A percentile compares a stretch with the other conserved stretches of the same genome.
phyloP scores from a whole-genome alignment of 1,139 yeast species.

The Candida pseudoviswanathii region DNA sequence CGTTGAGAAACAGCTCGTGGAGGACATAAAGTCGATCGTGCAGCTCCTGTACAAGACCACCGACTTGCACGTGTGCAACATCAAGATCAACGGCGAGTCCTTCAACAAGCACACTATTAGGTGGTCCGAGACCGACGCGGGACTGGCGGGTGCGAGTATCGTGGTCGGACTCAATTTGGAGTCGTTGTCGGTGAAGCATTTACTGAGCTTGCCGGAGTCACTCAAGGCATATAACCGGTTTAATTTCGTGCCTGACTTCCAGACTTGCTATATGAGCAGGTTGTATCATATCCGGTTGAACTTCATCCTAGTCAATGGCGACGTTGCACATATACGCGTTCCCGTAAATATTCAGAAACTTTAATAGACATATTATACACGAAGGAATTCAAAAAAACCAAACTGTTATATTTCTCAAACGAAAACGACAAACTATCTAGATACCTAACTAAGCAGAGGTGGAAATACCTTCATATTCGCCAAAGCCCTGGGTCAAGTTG shows the following conservation, averaged over 20 bases:
- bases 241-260: constrained; percentile 43
- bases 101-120: constrained; percentile 5
- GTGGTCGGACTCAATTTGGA: constrained; percentile 14
- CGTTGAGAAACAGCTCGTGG: constrained; percentile 31
- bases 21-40: constrained; percentile 34
- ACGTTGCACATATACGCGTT: constrained; percentile 30
- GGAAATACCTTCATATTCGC: constrained; percentile 95
- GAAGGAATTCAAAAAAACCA: too few species aligned
- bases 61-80: constrained; percentile 24
- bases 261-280: constrained; percentile 37
- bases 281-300: constrained; percentile 38
- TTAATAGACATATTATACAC: not conserved
- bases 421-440: not conserved
- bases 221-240: constrained; percentile 19
- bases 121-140: not conserved
- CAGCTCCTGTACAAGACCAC: constrained; percentile 29
- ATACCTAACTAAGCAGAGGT: constrained; percentile 23
- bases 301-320: constrained; percentile 31
- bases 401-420: not conserved
- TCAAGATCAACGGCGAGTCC: constrained; percentile 13
- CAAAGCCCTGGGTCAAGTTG: constrained; percentile 85
- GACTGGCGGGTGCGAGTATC: constrained; percentile 7
- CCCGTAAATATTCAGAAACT: constrained; percentile 27
- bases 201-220: constrained; percentile 2
- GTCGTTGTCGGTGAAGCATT: constrained; percentile 12